Evolutionary conservation across 2,329 filamentous ascomycete species (phyloP).

Genomic region (Exophiala sideris): DNA sequence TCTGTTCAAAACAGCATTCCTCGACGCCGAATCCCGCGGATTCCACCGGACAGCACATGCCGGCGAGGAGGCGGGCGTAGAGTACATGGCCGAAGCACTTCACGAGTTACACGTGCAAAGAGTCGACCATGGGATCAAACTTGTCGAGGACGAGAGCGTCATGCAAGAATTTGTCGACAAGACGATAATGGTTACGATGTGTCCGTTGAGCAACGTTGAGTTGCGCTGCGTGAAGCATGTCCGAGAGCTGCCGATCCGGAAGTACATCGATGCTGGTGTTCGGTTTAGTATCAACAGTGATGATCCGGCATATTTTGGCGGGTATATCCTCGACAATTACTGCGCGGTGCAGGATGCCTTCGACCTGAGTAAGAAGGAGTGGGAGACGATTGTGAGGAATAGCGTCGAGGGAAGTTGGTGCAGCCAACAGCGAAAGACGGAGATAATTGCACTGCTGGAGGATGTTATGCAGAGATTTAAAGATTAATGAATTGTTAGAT

Average conservation of each 20-base stretch:
- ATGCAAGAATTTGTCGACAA: constrained; percentile 57
- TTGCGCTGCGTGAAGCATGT: constrained; percentile 55
- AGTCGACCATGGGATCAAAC: constrained; percentile 71
- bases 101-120: constrained; percentile 60
- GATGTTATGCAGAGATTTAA: constrained; percentile 7
- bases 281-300: constrained; percentile 71
- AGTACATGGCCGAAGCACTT: constrained; percentile 63
- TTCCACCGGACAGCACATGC: constrained; percentile 69
- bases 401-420: constrained; percentile 70
- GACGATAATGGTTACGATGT: constrained; percentile 64
- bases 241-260: constrained; percentile 58
- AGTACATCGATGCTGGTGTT: constrained; percentile 62
- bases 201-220: constrained; percentile 69
- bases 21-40: constrained; percentile 49
- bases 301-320: constrained; percentile 72
- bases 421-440: constrained; percentile 56
- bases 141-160: constrained; percentile 59
- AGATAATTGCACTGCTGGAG: constrained; percentile 1
- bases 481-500: not conserved
- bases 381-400: constrained; percentile 61
- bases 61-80: constrained; percentile 69
- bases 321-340: constrained; percentile 72
- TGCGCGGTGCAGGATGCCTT: constrained; percentile 73
- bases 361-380: constrained; percentile 60
- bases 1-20: constrained; percentile 62